Conservation (phyloP, 345 rosid genomes). For the Odontarrhena argentea region DNA sequence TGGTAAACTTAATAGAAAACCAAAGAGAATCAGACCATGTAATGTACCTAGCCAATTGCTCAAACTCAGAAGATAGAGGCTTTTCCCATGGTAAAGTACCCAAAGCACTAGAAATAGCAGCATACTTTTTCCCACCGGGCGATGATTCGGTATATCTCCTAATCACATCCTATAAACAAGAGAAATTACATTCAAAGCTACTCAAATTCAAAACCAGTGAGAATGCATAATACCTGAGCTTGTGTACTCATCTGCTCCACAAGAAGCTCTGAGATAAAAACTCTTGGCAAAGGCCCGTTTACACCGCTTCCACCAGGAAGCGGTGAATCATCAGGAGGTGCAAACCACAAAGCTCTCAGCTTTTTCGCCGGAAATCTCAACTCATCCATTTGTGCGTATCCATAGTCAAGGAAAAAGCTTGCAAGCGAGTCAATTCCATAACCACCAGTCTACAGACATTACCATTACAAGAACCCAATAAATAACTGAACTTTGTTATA, state of each 20-base stretch:
- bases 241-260: conserved; percentile 74
- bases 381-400: conserved; percentile 74
- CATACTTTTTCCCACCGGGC: conserved; percentile 51
- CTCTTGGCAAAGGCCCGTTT: conserved; percentile 79
- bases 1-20: background rate
- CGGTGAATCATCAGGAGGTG: conserved; percentile 61
- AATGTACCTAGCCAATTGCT: conserved; percentile 77
- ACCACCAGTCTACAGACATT: conserved; percentile 56
- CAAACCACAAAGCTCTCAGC: conserved; percentile 88
- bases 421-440: conserved; percentile 86
- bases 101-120: conserved; percentile 79
- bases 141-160: conserved; percentile 60
- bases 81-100: conserved; percentile 83
- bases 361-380: conserved; percentile 90
- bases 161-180: conserved; percentile 68
- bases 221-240: conserved; percentile 55
- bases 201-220: background rate
- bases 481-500: background rate
- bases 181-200: conserved; percentile 25
- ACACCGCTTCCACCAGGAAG: conserved; percentile 55
- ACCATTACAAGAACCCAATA: background rate
- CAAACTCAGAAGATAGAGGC: conserved; percentile 73
- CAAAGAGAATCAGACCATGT: conserved; percentile 16
- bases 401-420: conserved; percentile 75
- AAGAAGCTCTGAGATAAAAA: conserved; percentile 92